Evolutionary conservation across 2,329 filamentous ascomycete species (phyloP).

Genomic region (Penicillium italicum): DNA sequence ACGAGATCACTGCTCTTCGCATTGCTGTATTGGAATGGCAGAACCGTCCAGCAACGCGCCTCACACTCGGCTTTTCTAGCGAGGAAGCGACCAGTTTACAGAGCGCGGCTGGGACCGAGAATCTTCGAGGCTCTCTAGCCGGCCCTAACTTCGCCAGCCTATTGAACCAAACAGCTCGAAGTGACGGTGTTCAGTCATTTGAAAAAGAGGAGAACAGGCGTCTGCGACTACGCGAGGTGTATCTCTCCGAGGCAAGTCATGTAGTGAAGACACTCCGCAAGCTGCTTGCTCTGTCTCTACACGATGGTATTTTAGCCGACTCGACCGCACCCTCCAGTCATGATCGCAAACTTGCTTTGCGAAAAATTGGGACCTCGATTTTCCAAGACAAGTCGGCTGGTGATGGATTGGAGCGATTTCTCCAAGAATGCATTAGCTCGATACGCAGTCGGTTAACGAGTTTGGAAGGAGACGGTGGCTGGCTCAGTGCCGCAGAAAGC

Average conservation of each 20-base stretch:
- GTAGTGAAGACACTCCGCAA: conserved; percentile 63
- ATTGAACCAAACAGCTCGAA: conserved; percentile 28
- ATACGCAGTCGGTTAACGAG: conserved; percentile 33
- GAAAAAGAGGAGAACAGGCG: conserved; percentile 60
- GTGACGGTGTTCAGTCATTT: conserved; percentile 48
- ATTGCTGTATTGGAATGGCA: conserved; percentile 82
- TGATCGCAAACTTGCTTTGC: conserved; percentile 20
- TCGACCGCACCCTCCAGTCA: conserved; percentile 2
- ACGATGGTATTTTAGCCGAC: conserved; percentile 21
- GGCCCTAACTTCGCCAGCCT: conserved; percentile 35
- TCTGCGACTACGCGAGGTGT: conserved; percentile 65
- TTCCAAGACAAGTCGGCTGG: conserved; percentile 31
- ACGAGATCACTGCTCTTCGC: conserved; percentile 77
- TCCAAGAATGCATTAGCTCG: conserved; percentile 35
- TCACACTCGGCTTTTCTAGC: conserved; percentile 68
- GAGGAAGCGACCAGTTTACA: conserved; percentile 75
- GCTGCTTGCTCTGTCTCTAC: conserved; percentile 35
- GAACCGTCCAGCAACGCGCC: conserved; percentile 66
- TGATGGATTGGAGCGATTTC: conserved; percentile 24
- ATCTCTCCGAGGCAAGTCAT: conserved; percentile 67
- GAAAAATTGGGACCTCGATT: conserved; percentile 29
- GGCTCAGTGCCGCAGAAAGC: conserved; percentile 48
- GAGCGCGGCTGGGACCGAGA: conserved; percentile 66
- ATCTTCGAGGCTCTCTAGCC: conserved; percentile 56
- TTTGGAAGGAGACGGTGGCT: conserved; percentile 40